Evolutionary conservation across 2,329 filamentous ascomycete species (phyloP), one percentile per base, ranked within the genome.

Genomic region (Colletotrichum plurivorum): DNA sequence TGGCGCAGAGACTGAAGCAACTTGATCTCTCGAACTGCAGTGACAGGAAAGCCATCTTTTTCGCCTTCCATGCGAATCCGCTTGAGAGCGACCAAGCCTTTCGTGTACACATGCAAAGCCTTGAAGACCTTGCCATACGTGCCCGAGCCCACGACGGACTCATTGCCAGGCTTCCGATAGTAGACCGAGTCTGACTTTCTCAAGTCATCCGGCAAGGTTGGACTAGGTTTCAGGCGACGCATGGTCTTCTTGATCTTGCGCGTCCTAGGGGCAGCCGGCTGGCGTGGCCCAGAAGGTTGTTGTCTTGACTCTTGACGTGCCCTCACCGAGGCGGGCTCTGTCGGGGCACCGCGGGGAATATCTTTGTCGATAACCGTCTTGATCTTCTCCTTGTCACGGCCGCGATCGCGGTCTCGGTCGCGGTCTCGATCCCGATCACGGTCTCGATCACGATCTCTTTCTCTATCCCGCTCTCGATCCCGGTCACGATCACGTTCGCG

Each of bases 61-160:
- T 97, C 94, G 53, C 94, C 94, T 78, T 97, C 94, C 94, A 97
- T 97, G 12, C 94, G 91, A 70, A 97, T 97, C 75, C 93, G 92
- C 83, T 97, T 97, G 68, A 97, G 84, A 1, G 94, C 94, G 25
- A 97, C 94, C 68, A 93, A 86, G 48, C 90, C 89, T 73, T 93
- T 93, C 1, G 93, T 97, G 77, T 97, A 97, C n/a, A 96, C 93
- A 76, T 97, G 94, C 9, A 94, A 84, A n/a, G 90, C 94, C 78
- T 97, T 97, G 85, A 97, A 97, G 5, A 97, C 94, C 79, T 97
- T 97, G 60, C 94, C 96, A 75, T 98, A 98, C 0, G 95, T 98
- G 12, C 95, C 95, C 51, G 95, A 97, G 16, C 95, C 95, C 20
- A 98, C 92, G 0, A 98, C 95, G 0, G 95, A 98, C 78, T 97